Evolutionary conservation across 2,329 filamentous ascomycete species (phyloP), one percentile per base, ranked within the genome.

Genomic region (Trichoderma koningiopsis): DNA sequence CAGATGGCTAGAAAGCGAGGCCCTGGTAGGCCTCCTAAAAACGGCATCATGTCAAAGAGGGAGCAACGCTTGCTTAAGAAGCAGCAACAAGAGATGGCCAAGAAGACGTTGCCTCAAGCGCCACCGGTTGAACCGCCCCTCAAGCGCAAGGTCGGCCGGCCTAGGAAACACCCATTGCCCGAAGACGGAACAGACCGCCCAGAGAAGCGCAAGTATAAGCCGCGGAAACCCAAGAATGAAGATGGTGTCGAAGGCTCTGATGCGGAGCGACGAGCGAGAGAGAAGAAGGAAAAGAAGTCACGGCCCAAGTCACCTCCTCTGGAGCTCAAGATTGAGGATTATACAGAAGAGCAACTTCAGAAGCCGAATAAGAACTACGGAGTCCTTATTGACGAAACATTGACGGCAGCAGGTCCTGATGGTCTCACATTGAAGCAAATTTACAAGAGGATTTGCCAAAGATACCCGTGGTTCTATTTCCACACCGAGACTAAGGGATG

Each of bases 31-130:
- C 92, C 92, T 24, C 92, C 92, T 0, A 94, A 94, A 81, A 92
- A 94, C 75, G 92, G 92, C 33, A 86, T 93, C 76, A 92, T 94
- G 88, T 94, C 92, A 1, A 94, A 94, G 79, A 85, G 92, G 68
- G 90, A 94, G 75, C 86, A 90, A 73, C 84, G 88, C 22, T 78
- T 89, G 59, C 84, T 89, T 8, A 88, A 90, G 80, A 91, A 90
- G 77, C 78, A 80, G 67, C 80, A 82, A 69, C 78, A 82, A 70
- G 81, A 82, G 70, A 79, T 80, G 73, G 84, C 83, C 27, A 85
- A 85, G 78, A 85, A 87, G 75, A 85, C 83, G 5, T 73, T 83
- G 37, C 83, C 84, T 8, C 84, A 83, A 70, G 80, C 80, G 19
- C 81, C 82, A 5, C 80, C 81, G 14, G 78, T 82, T 5, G 85